Base-by-base conservation (phyloP, 805 yeast genomes). In the Metschnikowia corniflorae region DNA sequence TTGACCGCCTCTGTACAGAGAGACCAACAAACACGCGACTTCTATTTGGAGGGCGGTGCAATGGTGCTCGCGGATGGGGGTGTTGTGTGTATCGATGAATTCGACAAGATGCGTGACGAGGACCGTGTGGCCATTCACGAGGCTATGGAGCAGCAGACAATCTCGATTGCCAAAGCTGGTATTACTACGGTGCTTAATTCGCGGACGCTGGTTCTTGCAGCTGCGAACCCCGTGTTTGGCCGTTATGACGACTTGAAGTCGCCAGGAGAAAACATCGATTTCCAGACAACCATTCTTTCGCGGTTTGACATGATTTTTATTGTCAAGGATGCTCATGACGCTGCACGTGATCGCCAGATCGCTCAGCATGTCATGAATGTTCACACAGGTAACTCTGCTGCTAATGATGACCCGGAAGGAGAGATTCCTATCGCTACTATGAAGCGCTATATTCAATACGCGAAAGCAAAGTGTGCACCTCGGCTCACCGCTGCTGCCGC, bases 51-150 rank as follows among this genome's bases (percentile, higher is more conserved):
- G 73, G 98, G 99, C 42, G 99, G 99, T 63, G 99, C 99, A 7
- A 89, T 93, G 97, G 98, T 93, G n/a, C 70, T 93, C 33, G 98
- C 99, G 0, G 98, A 93, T 65, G 97, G 97, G 26, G 99, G 99
- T 48, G 97, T 93, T 33, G 97, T 91, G 31, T 93, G 97, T 73
- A 93, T 93, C 55, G 99, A 93, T 70, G 99, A 93, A 73, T 93
- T 93, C 57, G 99, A 93, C 62, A 93, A 93, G 70, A 93, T 93
- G 99, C 75, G 97, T 59, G 99, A 93, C 55, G 97, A 93, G 59
- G 98, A 93, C 63, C 76, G 99, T 57, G 97, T 93, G 25, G 97
- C 98, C 0, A 93, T 93, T 49, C 99, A 93, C 63, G 99, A 93
- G 70, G 98, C 98, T 9, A 93, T 93, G 99, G 99, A 93, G 68